phyloP scores from a whole-genome alignment of 164 flowering plant species.

The Aristolochia contorta region DNA sequence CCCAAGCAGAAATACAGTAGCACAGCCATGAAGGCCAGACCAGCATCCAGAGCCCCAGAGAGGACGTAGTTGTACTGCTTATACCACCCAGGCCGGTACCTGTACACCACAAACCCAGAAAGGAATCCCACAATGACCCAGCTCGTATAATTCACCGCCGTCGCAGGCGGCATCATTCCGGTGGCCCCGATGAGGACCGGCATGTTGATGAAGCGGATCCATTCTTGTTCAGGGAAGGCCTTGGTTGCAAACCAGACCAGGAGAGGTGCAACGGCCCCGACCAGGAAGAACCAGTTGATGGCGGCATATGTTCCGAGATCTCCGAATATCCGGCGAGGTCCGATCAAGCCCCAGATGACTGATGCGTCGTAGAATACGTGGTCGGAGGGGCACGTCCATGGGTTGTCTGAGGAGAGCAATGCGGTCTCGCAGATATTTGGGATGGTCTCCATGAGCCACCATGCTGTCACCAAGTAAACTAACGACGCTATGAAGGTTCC shows the following conservation, averaged over 20 bases:
- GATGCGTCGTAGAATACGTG: slow-evolving; percentile 79
- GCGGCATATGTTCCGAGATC: slow-evolving; percentile 43
- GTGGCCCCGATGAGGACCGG: slow-evolving; percentile 64
- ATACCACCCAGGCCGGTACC: slow-evolving; percentile 65
- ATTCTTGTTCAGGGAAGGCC: slow-evolving; percentile 58
- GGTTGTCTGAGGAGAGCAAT: slow-evolving; percentile 31
- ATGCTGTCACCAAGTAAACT: slow-evolving; percentile 61
- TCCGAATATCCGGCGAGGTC: slow-evolving; percentile 70
- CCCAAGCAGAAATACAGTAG: slow-evolving; percentile 50
- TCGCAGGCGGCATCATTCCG: slow-evolving; percentile 67
- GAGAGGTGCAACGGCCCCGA: slow-evolving; percentile 62
- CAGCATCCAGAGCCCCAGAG: slow-evolving; percentile 79
- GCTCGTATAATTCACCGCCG: slow-evolving; percentile 57
- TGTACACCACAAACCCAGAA: slow-evolving; percentile 50
- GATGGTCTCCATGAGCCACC: slow-evolving; percentile 79
- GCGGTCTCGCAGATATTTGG: slow-evolving; percentile 45
- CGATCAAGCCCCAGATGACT: slow-evolving; percentile 80
- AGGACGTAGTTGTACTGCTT: slow-evolving; percentile 56
- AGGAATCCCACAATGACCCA: slow-evolving; percentile 64
- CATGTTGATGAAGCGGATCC: slow-evolving; percentile 74
- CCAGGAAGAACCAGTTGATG: slow-evolving; percentile 78
- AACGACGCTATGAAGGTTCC: slow-evolving; percentile 56
- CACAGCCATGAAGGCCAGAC: slow-evolving; percentile 81
- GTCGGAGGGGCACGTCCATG: slow-evolving; percentile 80
- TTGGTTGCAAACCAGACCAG: slow-evolving; percentile 54